Percentiles rank a stretch among this genome's conserved stretches.
These are phyloP conservation scores for Capsicum rhomboideum DNA, from an alignment of 257 asterid species.

Conservation along the genomic window DNA sequence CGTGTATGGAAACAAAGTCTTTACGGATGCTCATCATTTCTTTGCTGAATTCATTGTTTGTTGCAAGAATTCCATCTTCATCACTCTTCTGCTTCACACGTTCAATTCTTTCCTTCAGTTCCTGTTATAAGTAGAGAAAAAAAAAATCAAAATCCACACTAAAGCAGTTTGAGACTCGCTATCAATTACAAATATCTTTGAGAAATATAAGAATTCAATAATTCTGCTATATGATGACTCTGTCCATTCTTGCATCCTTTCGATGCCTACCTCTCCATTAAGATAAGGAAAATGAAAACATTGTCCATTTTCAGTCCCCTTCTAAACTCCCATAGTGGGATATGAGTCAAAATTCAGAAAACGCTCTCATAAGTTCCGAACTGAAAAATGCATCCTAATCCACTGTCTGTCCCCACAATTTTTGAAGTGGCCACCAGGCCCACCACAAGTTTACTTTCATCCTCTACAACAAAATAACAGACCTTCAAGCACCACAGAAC, in stretches of 20 bases:
- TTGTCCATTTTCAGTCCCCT: background rate
- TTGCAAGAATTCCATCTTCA: slow-evolving; percentile 20
- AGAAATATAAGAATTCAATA: background rate
- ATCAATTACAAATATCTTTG: background rate
- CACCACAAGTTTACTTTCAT: background rate
- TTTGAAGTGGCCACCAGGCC: background rate
- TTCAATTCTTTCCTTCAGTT: slow-evolving; percentile 66
- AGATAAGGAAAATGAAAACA: background rate
- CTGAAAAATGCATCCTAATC: background rate
- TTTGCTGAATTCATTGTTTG: slow-evolving; percentile 52
- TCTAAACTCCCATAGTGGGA: no score
- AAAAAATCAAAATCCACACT: background rate
- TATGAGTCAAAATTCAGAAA: background rate
- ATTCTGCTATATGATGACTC: background rate
- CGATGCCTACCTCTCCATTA: background rate
- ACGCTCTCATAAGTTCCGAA: background rate
- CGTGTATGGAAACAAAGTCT: slow-evolving; percentile 79
- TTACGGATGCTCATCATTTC: slow-evolving; percentile 60
- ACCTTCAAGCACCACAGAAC: background rate
- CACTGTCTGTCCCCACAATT: background rate
- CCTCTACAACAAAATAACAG: background rate
- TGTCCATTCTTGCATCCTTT: background rate
- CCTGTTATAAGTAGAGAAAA: slow-evolving; percentile 25
- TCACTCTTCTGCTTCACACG: slow-evolving; percentile 39
- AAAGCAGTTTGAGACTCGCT: background rate